These are phyloP conservation scores for Leucosporidium scottii DNA, from an alignment of 768 basidiomycete genomes.

Conservation along the genomic window DNA sequence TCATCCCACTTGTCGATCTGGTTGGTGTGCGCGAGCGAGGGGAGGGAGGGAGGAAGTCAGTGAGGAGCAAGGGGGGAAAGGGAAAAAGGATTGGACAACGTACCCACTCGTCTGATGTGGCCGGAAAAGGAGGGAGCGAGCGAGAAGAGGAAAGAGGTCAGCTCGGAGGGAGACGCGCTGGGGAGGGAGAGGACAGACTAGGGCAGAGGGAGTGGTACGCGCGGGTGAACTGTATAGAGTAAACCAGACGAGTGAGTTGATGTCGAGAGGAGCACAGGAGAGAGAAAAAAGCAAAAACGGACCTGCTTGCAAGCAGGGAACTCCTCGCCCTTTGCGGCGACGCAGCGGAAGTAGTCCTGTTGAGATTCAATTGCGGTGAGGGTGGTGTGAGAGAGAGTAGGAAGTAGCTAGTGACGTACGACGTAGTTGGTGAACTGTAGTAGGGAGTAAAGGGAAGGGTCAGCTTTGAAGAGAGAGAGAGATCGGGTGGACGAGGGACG, in stretches of 20 bases:
- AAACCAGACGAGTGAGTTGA: background rate
- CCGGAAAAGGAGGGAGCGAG: background rate
- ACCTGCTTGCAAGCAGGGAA: slow-evolving; percentile 93
- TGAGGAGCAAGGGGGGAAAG: background rate
- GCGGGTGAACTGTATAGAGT: slow-evolving; percentile 59
- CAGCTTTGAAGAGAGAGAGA: too few species aligned
- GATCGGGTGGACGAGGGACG: background rate
- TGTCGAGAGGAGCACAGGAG: background rate
- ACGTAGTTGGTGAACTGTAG: slow-evolving; percentile 32
- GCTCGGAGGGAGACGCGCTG: background rate
- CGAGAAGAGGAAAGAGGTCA: background rate
- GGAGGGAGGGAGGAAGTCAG: slow-evolving; percentile 4
- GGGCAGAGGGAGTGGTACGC: slow-evolving; percentile 96
- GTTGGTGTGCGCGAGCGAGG: background rate
- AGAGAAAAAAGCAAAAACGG: background rate
- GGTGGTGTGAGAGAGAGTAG: too few species aligned
- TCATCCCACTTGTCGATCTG: slow-evolving; percentile 83
- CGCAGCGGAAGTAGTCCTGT: slow-evolving; percentile 91
- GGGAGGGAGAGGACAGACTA: slow-evolving; percentile 58
- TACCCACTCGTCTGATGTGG: slow-evolving; percentile 79
- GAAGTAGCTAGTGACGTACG: too few species aligned
- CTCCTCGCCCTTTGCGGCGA: slow-evolving; percentile 94
- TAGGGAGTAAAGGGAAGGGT: background rate
- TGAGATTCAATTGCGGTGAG: too few species aligned
- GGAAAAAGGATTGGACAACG: slow-evolving; percentile 28